A percentile compares a stretch with the other conserved stretches of the same genome.
Evolutionary conservation across 805 yeast genomes (phyloP).

Genomic region (Lipomyces yamadae): DNA sequence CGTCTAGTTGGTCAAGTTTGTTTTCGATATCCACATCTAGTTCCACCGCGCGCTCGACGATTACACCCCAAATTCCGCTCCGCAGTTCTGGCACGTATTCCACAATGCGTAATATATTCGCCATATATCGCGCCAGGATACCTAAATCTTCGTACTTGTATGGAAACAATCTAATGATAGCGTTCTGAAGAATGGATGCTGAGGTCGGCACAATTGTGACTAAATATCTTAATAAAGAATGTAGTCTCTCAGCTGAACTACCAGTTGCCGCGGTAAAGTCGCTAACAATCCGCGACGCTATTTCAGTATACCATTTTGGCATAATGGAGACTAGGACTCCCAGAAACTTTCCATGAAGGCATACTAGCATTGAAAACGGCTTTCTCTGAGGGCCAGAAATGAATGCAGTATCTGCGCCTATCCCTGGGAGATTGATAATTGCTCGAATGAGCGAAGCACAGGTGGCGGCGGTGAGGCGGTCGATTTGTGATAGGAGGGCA

Average conservation of each 20-base stretch:
- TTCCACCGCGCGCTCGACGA: conserved; percentile 79
- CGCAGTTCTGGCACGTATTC: conserved; percentile 78
- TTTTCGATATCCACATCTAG: conserved; percentile 92
- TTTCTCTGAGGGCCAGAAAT: conserved; percentile 39
- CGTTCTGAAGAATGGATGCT: conserved; percentile 62
- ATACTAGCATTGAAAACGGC: conserved; percentile 25
- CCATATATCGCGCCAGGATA: conserved; percentile 64
- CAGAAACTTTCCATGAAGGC: conserved; percentile 70
- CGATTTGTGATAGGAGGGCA: conserved; percentile 64
- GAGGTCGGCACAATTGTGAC: conserved; percentile 82
- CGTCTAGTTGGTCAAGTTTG: conserved; percentile 83
- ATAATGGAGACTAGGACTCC: conserved; percentile 78
- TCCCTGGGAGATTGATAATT: conserved; percentile 68
- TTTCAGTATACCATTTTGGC: conserved; percentile 89
- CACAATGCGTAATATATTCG: conserved; percentile 63
- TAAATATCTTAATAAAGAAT: conserved; percentile 66
- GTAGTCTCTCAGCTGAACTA: conserved; percentile 56
- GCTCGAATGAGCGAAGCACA: conserved; percentile 62
- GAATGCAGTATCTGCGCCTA: conserved; percentile 52
- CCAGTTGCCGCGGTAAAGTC: conserved; percentile 54
- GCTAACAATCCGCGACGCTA: conserved; percentile 67
- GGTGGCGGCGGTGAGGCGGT: conserved; percentile 63
- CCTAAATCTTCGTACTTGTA: conserved; percentile 68
- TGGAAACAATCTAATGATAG: conserved; percentile 70
- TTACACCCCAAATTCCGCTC: conserved; percentile 74